Evolutionary conservation across 331 rosid species (phyloP).

Genomic region (Rhamnella rubrinervis): DNA sequence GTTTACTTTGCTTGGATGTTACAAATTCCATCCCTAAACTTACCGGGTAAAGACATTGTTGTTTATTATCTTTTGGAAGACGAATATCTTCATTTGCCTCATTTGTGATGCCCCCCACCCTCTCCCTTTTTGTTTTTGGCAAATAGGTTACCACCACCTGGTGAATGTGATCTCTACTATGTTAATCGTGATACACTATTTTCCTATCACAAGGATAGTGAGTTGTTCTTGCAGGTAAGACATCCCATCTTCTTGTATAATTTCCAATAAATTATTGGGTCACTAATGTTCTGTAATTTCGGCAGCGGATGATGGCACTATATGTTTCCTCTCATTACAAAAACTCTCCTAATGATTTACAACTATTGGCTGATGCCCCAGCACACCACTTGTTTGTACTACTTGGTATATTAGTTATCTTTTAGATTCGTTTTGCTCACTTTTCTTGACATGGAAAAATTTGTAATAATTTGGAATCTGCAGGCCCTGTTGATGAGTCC

Average conservation of each 20-base stretch:
- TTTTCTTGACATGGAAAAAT: conserved; percentile 13
- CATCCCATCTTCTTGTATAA: conserved; percentile 18
- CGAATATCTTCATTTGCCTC: conserved; percentile 16
- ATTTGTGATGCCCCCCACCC: neutral
- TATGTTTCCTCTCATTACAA: conserved; percentile 97
- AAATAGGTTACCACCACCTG: conserved; percentile 77
- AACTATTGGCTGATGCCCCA: conserved; percentile 97
- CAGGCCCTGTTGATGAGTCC: conserved; percentile 95
- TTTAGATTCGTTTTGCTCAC: conserved; percentile 7
- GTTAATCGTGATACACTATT: conserved; percentile 96
- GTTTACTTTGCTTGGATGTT: conserved; percentile 84
- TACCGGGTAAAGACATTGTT: conserved; percentile 53
- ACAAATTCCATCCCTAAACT: conserved; percentile 68
- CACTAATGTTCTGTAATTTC: conserved; percentile 26
- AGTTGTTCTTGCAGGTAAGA: conserved; percentile 87
- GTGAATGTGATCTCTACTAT: conserved; percentile 85
- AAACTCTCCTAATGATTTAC: conserved; percentile 96
- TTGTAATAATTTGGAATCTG: conserved; percentile 27
- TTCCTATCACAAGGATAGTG: conserved; percentile 89
- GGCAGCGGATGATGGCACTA: conserved; percentile 97
- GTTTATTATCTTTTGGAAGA: conserved; percentile 9
- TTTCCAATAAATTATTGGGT: conserved; percentile 23
- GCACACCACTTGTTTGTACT: conserved; percentile 94
- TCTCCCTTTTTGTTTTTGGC: conserved; percentile 9
- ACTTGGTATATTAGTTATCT: conserved; percentile 64